These are phyloP conservation scores for Pestalotiopsis sp. DNA, from an alignment of 2,329 filamentous ascomycete genomes.

Conservation along the genomic window DNA sequence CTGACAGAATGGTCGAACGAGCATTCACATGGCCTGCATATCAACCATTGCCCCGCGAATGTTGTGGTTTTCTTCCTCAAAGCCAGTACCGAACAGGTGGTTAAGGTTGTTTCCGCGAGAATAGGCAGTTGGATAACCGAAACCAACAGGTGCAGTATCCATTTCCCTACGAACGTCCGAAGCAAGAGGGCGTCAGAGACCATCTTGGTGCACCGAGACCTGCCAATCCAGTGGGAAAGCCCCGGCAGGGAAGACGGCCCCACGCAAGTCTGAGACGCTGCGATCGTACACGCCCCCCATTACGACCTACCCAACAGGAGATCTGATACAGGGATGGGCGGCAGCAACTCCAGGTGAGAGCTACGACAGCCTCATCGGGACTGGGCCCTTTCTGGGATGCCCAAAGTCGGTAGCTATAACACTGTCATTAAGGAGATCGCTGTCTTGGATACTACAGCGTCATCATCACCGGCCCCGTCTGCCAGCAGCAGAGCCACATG, in stretches of 20 bases:
- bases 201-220: background rate
- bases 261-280: constrained; percentile 13
- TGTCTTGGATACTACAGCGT: background rate
- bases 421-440: constrained; percentile 10
- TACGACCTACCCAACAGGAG: constrained; percentile 14
- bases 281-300: constrained; percentile 1
- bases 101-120: constrained; percentile 7
- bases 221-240: constrained; percentile 12
- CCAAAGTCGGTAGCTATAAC: constrained; percentile 13
- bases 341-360: constrained; percentile 1
- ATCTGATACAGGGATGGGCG: constrained; percentile 15
- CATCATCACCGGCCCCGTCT: background rate
- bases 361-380: constrained; percentile 11
- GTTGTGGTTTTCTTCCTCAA: background rate
- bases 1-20: background rate
- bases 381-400: constrained; percentile 10
- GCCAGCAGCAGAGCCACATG: background rate
- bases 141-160: background rate
- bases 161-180: background rate
- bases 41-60: background rate
- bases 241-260: constrained; percentile 6
- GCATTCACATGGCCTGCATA: background rate
- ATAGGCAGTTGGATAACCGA: background rate
- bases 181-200: background rate
- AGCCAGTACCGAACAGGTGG: background rate